Conservation (phyloP, 441 rosid species). For the Pelargonium cotyledonis region DNA sequence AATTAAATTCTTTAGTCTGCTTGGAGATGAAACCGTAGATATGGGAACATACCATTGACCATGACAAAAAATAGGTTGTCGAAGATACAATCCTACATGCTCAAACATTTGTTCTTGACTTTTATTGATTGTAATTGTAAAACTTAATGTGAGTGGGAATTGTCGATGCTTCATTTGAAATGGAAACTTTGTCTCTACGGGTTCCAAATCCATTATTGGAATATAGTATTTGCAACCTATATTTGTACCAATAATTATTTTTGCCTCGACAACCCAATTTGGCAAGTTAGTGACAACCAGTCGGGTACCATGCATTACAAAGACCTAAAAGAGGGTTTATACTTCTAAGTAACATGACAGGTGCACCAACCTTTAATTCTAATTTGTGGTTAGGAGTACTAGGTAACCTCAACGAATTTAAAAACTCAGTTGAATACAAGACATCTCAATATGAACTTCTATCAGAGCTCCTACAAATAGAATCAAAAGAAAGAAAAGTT, state of each 20-base stretch:
- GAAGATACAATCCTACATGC: not conserved
- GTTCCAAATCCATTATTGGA: not conserved
- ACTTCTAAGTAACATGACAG: slow-evolving; percentile 12
- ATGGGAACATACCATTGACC: slow-evolving; percentile 12
- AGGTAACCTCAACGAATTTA: not conserved
- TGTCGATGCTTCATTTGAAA: slow-evolving; percentile 5
- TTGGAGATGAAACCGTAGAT: not conserved
- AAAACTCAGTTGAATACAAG: not conserved
- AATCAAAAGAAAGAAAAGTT: not conserved
- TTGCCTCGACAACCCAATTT: not conserved
- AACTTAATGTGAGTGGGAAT: slow-evolving; percentile 6
- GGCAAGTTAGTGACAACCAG: not conserved
- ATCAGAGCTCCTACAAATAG: not conserved
- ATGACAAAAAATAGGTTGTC: slow-evolving; percentile 3
- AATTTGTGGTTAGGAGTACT: slow-evolving; percentile 8
- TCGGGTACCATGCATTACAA: slow-evolving; percentile 12
- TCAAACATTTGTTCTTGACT: slow-evolving; percentile 11
- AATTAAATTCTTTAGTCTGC: not conserved
- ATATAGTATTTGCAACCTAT: slow-evolving; percentile 1
- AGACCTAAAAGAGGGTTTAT: not conserved
- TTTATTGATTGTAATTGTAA: slow-evolving; percentile 16
- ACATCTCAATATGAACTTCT: not conserved
- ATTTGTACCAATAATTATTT: not conserved
- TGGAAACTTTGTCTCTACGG: not conserved
- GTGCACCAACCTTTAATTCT: not conserved